Evolutionary conservation across 2,329 filamentous ascomycete genomes (phyloP), one percentile per base, ranked within the genome.

Genomic region (Didymella arachidicola): DNA sequence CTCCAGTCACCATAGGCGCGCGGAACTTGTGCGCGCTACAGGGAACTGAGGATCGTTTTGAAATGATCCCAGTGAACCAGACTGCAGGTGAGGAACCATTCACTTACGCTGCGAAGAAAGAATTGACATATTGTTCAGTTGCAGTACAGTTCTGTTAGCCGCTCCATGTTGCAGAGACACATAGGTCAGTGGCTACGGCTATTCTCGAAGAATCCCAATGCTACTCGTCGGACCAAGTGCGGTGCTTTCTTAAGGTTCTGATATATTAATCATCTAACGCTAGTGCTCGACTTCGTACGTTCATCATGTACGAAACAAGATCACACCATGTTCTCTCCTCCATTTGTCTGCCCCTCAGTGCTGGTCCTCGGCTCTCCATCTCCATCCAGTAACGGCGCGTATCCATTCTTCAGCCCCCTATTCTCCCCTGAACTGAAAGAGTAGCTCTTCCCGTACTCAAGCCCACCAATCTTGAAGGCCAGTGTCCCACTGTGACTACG

Each of bases 401-500:
- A 71, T 3, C 63, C 70, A 7, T 55, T 56, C 36, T 51, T 57
- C 6, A 19, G 2, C 3, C 55, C 65, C 2, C 16, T 25, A 1
- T 12, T 41, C 7, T 10, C 8, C 3, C 25, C 22, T 11, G 27
- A 18, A 11, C 56, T 51, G 14, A 68, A 53, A 8, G 54, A 62
- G 19, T 41, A 53, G 16, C 36, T 39, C 19, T 36, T 36, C 2
- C 42, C 50, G 7, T 66, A 51, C 18, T 61, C 64, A 26, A 62
- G 57, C 8, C 48, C 55, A 0, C 54, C 60, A 10, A 64, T 27
- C 6, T 46, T 36, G 27, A 54, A 52, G 4, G 60, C 58, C 26
- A 72, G 65, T 4, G 65, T 58, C 1, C 52, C 49, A 38, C 64
- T 61, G 30, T 67, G 69, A 57, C 70, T 60, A 34, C 68, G 68